Percentiles rank a stretch among this genome's conserved stretches.
phyloP scores from a whole-genome alignment of 495 filamentous ascomycete genomes.

The Glutinoglossum americanum region DNA sequence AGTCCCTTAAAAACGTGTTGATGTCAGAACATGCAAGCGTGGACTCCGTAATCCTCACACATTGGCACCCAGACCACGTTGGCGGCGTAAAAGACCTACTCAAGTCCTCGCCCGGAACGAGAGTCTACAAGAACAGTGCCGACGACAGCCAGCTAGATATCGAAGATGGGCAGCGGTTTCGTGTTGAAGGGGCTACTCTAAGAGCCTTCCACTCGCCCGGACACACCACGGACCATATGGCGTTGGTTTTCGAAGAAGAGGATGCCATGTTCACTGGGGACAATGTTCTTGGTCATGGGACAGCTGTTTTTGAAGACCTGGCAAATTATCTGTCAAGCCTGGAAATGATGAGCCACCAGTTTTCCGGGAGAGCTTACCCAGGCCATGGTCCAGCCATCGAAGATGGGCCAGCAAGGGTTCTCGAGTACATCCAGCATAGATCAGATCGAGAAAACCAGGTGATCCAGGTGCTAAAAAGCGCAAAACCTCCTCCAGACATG shows the following conservation, averaged over 20 bases:
- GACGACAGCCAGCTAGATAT: constrained; percentile 27
- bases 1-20: constrained; percentile 38
- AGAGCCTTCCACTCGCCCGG: constrained; percentile 61
- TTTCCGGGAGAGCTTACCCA: constrained; percentile 57
- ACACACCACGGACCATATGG: constrained; percentile 74
- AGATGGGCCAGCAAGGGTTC: constrained; percentile 39
- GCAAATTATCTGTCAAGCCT: constrained; percentile 50
- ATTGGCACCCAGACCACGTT: constrained; percentile 79
- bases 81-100: constrained; percentile 50
- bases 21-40: constrained; percentile 42
- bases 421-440: constrained; percentile 68
- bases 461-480: constrained; percentile 35
- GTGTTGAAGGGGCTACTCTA: constrained; percentile 54
- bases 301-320: constrained; percentile 77
- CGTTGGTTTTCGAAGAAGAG: constrained; percentile 33
- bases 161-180: constrained; percentile 48
- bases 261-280: constrained; percentile 85
- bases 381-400: constrained; percentile 65
- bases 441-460: constrained; percentile 65
- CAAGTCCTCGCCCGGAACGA: constrained; percentile 27
- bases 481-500: constrained; percentile 15
- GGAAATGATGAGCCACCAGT: constrained; percentile 41
- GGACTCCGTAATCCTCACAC: constrained; percentile 48
- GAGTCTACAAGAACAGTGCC: constrained; percentile 28
- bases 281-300: constrained; percentile 86